These are phyloP conservation scores for Senecio squalidus DNA, from an alignment of 140 eudicot genomes.

Conservation along the genomic window DNA sequence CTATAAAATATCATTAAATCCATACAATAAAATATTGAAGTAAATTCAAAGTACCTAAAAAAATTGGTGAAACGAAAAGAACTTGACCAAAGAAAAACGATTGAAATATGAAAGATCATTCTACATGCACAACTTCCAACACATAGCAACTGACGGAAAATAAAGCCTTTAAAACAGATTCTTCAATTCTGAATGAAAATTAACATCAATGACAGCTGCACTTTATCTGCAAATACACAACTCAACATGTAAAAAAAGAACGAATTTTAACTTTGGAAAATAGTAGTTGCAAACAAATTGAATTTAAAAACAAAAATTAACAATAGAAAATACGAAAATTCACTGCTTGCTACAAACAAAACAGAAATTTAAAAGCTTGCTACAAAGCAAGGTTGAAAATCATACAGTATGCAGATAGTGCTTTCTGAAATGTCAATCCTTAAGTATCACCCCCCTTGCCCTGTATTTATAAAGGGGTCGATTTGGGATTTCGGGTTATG, in stretches of 20 bases:
- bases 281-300: not conserved
- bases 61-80: slow-evolving; percentile 11
- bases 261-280: slow-evolving; percentile 8
- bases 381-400: slow-evolving; percentile 1
- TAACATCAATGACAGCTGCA: slow-evolving; percentile 32
- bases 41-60: slow-evolving; percentile 11
- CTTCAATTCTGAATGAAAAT: slow-evolving; percentile 25
- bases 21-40: slow-evolving; percentile 21
- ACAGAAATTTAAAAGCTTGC: slow-evolving; percentile 2
- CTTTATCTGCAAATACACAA: slow-evolving; percentile 49
- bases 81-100: slow-evolving; percentile 19
- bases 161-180: slow-evolving; percentile 30
- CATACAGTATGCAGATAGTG: too few species aligned
- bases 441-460: too few species aligned
- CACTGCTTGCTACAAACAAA: slow-evolving; percentile 11
- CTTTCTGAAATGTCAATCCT: too few species aligned
- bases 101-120: slow-evolving; percentile 20
- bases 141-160: slow-evolving; percentile 25
- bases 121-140: slow-evolving; percentile 32
- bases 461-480: too few species aligned
- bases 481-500: too few species aligned
- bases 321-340: not conserved
- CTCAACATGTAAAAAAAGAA: slow-evolving; percentile 29
- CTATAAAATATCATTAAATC: slow-evolving; percentile 23
- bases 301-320: not conserved